phyloP scores from a whole-genome alignment of 1,284 basidiomycete species.

The Fomitopsis pinicola region DNA sequence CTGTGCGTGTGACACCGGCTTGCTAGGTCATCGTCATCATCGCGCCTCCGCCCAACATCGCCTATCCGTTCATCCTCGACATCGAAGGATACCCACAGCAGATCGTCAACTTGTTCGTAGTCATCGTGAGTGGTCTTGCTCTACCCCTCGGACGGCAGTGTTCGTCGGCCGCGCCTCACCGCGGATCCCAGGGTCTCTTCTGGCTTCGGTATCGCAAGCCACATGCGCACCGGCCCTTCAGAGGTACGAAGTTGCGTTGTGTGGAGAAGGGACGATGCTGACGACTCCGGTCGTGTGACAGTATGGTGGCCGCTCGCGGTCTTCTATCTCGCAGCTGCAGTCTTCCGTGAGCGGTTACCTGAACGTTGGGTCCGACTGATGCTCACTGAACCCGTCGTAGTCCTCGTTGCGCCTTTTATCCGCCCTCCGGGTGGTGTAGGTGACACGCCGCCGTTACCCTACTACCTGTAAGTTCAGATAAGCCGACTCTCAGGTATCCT shows the following conservation, averaged over 20 bases:
- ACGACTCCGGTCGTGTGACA: constrained; percentile 16
- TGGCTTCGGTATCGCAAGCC: constrained; percentile 52
- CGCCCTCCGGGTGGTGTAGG: constrained; percentile 49
- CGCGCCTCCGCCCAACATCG: constrained; percentile 58
- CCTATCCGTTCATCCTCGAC: constrained; percentile 63
- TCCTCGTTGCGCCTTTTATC: constrained; percentile 53
- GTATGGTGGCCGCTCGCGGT: constrained; percentile 55
- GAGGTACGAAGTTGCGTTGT: constrained; percentile 30
- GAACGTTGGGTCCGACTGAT: background rate
- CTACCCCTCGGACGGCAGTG: too few relatives aligned
- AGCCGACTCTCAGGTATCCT: background rate
- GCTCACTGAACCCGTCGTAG: constrained; percentile 23
- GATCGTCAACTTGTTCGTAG: constrained; percentile 53
- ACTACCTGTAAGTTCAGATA: constrained; percentile 41
- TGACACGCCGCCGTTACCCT: constrained; percentile 56
- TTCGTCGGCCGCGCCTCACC: background rate
- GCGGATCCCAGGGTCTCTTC: constrained; percentile 43
- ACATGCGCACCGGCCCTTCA: constrained; percentile 47
- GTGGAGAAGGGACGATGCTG: background rate
- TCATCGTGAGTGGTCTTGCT: constrained; percentile 31
- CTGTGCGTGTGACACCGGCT: too few relatives aligned
- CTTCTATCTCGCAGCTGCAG: constrained; percentile 50
- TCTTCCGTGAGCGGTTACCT: constrained; percentile 36
- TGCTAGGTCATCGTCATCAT: constrained; percentile 50
- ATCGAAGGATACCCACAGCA: constrained; percentile 54